These are phyloP conservation scores for Erucastrum elatum DNA, from an alignment of 345 rosid genomes.

Conservation along the genomic window DNA sequence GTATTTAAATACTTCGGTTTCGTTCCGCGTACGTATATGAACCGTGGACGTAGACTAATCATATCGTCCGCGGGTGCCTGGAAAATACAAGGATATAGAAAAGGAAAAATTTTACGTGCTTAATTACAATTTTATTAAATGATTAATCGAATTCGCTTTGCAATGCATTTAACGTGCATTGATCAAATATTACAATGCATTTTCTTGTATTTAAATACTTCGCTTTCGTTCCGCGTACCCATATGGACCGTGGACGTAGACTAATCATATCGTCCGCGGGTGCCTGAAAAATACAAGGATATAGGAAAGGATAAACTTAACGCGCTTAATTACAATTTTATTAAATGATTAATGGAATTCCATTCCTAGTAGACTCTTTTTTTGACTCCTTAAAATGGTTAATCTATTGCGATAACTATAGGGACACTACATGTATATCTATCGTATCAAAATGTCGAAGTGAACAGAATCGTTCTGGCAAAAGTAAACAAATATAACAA, in stretches of 20 bases:
- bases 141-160: background rate
- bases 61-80: background rate
- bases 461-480: background rate
- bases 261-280: background rate
- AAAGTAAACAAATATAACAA: background rate
- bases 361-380: background rate
- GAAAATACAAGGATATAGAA: background rate
- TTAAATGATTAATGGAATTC: background rate
- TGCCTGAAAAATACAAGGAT: background rate
- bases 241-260: conserved; percentile 7
- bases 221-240: background rate
- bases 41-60: conserved; percentile 3
- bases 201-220: conserved; percentile 2
- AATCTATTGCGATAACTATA: background rate
- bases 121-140: background rate
- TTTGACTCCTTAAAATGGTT: conserved; percentile 2
- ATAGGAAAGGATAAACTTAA: background rate
- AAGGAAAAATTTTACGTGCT: background rate
- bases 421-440: background rate
- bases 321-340: background rate
- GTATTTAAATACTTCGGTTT: background rate
- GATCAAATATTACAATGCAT: conserved; percentile 10
- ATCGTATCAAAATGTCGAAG: background rate
- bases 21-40: conserved; percentile 6
- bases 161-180: too few species aligned